phyloP scores from a whole-genome alignment of 495 filamentous ascomycete genomes.

The Cudoniella acicularis region DNA sequence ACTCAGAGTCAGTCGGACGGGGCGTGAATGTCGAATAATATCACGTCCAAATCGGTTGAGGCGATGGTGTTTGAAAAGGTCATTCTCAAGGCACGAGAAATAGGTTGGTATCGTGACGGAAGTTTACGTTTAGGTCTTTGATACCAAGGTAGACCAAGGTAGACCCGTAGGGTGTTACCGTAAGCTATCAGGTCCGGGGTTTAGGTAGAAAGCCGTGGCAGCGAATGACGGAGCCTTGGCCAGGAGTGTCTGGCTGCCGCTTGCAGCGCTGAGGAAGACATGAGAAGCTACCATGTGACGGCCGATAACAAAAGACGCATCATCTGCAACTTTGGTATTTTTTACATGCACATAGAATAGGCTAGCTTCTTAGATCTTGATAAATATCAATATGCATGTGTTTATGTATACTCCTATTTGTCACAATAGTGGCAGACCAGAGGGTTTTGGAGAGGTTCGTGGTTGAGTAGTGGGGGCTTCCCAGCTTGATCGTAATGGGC shows the following conservation, averaged over 20 bases:
- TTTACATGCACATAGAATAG: no score
- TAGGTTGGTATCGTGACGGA: neutral
- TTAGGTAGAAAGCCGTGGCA: neutral
- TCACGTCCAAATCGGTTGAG: neutral
- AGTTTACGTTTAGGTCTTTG: neutral
- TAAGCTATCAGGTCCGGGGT: constrained; percentile 10
- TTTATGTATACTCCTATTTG: no score
- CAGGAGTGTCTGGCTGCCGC: no score
- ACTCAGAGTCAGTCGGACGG: constrained; percentile 5
- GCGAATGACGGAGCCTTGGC: neutral
- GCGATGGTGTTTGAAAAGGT: constrained; percentile 1
- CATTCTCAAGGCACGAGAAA: constrained; percentile 4
- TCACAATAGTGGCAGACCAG: no score
- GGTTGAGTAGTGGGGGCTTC: constrained; percentile 1
- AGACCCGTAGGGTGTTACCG: neutral
- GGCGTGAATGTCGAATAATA: constrained; percentile 6
- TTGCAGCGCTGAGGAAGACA: no score
- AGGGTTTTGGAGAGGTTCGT: no score
- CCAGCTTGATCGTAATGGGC: neutral
- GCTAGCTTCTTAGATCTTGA: no score
- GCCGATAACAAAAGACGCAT: neutral
- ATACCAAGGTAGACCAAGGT: neutral
- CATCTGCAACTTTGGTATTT: neutral
- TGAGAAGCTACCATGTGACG: neutral
- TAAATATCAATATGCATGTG: no score